A percentile compares a stretch with the other conserved stretches of the same genome.
phyloP scores from a whole-genome alignment of 83 land plant genomes.

The Thuja plicata region DNA sequence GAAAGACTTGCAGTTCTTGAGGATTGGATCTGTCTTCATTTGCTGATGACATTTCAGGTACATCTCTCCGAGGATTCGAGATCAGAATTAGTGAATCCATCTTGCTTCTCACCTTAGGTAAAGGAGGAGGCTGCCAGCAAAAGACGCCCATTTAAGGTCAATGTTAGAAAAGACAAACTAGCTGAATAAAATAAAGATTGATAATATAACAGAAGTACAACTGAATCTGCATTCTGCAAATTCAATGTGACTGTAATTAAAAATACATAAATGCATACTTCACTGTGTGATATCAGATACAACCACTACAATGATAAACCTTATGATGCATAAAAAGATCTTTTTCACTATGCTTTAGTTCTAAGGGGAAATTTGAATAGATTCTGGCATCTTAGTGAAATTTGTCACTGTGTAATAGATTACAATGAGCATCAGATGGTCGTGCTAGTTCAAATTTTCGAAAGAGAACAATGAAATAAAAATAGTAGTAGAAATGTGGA shows the following conservation, averaged over 20 bases:
- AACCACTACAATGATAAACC: neutral
- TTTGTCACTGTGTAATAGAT: neutral
- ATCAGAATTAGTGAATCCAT: conserved; percentile 74
- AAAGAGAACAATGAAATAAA: no score
- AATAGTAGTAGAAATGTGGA: no score
- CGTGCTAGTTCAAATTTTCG: no score
- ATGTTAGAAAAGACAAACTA: neutral
- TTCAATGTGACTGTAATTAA: neutral
- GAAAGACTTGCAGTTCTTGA: neutral
- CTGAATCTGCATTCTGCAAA: neutral
- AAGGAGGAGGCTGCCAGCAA: conserved; percentile 68
- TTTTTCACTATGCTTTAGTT: neutral
- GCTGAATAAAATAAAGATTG: neutral
- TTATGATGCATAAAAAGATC: neutral
- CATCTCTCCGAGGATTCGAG: conserved; percentile 36
- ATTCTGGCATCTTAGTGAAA: neutral
- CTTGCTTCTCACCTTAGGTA: conserved; percentile 75
- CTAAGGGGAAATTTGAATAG: neutral
- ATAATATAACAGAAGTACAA: neutral
- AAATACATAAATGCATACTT: neutral
- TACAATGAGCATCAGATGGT: neutral
- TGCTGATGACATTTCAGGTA: conserved; percentile 15
- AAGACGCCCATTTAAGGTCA: neutral
- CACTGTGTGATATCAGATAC: neutral
- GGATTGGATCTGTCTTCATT: conserved; percentile 22